Base-by-base conservation (phyloP, 331 rosid species). In the Dryas integrifolia region DNA sequence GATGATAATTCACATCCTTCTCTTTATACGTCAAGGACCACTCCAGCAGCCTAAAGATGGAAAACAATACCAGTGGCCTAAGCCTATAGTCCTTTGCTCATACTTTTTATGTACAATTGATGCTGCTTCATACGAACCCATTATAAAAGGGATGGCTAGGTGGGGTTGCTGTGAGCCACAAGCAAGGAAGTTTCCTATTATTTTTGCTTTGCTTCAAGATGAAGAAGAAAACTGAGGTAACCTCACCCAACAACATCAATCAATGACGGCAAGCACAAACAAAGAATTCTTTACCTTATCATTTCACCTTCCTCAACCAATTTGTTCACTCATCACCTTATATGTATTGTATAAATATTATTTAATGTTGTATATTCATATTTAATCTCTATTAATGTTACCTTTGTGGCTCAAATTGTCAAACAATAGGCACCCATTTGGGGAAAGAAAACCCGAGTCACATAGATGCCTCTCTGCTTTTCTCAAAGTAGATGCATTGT, bases 241-340 rank as follows among this genome's bases (percentile, higher is more conserved):
- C 74, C 74, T 70, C 3, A 53, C 53, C 53, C 53, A 70, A 70
- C 74, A 70, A 51, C 74, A 55, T 55, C 43, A 12, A 70, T 70
- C 43, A 70, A 43, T 43, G 65, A 13, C 41, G 45, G 11, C 56
- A 41, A 62, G 67, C 21, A 52, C 51, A 39, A 52, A 35, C 53
- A 43, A 12, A 12, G 39, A 69, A 69, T 52, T 69, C 73, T 52
- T 69, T 69, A 0, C 16, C 15, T 69, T 40, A 50, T 46, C 21
- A 39, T 69, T 24, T 41, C 63, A 52, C 51, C 51, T 55, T 55
- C 52, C 40, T 69, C 63, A 10, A 18, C 55, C 52, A 53, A n/a
- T 18, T 13, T 40, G 21, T 53, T 51, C 63, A 69, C n/a, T 16
- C 73, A 7, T 40, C 49, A n/a, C 6, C n/a, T 51, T 18, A 9